These are phyloP conservation scores for Ogataea pini DNA, from an alignment of 805 yeast genomes.

Conservation along the genomic window DNA sequence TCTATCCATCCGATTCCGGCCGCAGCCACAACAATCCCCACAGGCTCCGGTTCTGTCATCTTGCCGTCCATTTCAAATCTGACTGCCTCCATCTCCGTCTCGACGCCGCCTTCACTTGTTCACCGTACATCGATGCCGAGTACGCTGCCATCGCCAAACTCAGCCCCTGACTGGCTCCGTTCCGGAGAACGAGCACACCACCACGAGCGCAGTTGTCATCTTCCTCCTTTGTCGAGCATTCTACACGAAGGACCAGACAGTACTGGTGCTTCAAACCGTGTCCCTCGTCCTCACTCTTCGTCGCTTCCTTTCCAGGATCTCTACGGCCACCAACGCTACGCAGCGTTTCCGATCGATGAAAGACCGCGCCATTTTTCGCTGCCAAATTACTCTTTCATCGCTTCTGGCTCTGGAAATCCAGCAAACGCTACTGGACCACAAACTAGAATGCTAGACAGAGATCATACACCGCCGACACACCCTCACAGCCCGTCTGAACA, in stretches of 20 bases:
- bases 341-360: conserved; percentile 1
- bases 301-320: conserved; percentile 4
- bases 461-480: not conserved
- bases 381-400: not conserved
- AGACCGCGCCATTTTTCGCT: conserved; percentile 12
- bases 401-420: not conserved
- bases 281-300: conserved; percentile 2
- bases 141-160: not conserved
- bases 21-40: not conserved
- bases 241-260: conserved; percentile 3
- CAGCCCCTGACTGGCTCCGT: not conserved
- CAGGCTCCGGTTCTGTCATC: conserved; percentile 10
- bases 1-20: not conserved
- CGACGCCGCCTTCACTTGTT: not conserved
- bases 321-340: not conserved
- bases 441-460: not conserved
- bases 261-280: too few relatives aligned
- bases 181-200: not conserved
- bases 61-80: conserved; percentile 25
- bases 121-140: not conserved
- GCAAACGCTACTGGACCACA: not conserved
- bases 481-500: not conserved
- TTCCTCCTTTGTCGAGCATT: conserved; percentile 25
- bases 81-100: conserved; percentile 15
- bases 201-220: conserved; percentile 12